These are phyloP conservation scores for Cyclotella kingstonii DNA, from an alignment of 108 stramenopile species.

Conservation along the genomic window DNA sequence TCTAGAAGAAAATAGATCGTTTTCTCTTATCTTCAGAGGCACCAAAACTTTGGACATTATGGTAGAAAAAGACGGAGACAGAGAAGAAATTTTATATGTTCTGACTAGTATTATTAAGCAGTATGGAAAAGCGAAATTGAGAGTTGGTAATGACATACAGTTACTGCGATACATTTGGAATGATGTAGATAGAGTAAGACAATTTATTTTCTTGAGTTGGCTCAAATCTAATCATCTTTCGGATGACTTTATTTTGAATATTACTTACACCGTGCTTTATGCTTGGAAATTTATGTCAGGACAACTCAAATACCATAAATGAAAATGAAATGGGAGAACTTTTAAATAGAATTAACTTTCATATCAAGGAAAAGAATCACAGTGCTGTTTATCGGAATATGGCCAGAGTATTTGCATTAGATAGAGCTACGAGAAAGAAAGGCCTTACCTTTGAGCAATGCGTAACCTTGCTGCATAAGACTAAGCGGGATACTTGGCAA, in stretches of 20 bases:
- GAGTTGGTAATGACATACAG: constrained; percentile 75
- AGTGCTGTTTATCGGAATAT: constrained; percentile 62
- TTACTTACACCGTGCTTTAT: not conserved
- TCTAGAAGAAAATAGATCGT: constrained; percentile 59
- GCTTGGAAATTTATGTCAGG: constrained; percentile 18
- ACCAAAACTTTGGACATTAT: constrained; percentile 77
- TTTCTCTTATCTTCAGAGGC: constrained; percentile 80
- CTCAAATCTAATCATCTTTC: not conserved
- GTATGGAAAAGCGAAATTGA: constrained; percentile 59
- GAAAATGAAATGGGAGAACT: constrained; percentile 50
- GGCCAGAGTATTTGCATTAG: constrained; percentile 64
- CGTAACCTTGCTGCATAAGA: constrained; percentile 76
- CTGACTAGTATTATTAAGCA: constrained; percentile 56
- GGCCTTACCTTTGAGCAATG: constrained; percentile 84
- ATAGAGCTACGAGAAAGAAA: constrained; percentile 45
- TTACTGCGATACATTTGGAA: constrained; percentile 37
- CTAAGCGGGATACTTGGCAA: constrained; percentile 82
- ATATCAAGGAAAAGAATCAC: constrained; percentile 37
- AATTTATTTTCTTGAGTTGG: not conserved
- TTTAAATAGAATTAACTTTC: constrained; percentile 46
- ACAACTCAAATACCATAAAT: constrained; percentile 62
- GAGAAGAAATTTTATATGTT: constrained; percentile 68
- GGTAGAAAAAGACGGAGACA: constrained; percentile 46
- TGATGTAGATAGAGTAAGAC: constrained; percentile 22
- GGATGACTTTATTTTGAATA: no score